Percentiles rank a stretch among this genome's conserved stretches.
Conservation (phyloP, 202 grass and related monocot genomes). For the Zoysia matrella region DNA sequence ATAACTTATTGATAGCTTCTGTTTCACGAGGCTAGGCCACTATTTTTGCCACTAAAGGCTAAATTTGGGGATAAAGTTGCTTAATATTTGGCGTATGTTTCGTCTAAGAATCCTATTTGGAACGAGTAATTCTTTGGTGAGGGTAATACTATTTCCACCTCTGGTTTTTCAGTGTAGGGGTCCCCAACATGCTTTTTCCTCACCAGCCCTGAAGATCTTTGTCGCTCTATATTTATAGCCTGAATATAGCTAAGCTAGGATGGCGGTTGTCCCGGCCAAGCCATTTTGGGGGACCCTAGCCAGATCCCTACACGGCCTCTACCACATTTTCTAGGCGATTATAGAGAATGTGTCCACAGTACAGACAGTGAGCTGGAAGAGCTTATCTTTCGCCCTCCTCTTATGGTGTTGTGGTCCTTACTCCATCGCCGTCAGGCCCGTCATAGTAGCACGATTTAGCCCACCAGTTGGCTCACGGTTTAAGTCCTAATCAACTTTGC, state of each 20-base stretch:
- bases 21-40: neutral
- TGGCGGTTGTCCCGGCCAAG: constrained; percentile 17
- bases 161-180: neutral
- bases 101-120: no score
- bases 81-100: neutral
- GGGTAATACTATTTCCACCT: constrained; percentile 6
- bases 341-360: constrained; percentile 26
- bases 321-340: neutral
- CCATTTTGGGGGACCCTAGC: constrained; percentile 41
- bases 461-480: constrained; percentile 14
- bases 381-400: constrained; percentile 11
- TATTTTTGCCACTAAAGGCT: neutral
- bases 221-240: constrained; percentile 39
- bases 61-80: neutral
- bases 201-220: constrained; percentile 46
- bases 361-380: constrained; percentile 42
- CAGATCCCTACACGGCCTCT: constrained; percentile 2
- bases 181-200: constrained; percentile 43
- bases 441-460: neutral
- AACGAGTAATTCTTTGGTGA: neutral
- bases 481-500: constrained; percentile 31
- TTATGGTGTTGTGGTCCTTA: constrained; percentile 41
- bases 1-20: neutral
- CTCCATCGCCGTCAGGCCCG: no score
- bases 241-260: constrained; percentile 29